Evolutionary conservation across 257 asterid genomes (phyloP), one percentile per base, ranked within the genome.

Genomic region (Thymus quinquecostatus): DNA sequence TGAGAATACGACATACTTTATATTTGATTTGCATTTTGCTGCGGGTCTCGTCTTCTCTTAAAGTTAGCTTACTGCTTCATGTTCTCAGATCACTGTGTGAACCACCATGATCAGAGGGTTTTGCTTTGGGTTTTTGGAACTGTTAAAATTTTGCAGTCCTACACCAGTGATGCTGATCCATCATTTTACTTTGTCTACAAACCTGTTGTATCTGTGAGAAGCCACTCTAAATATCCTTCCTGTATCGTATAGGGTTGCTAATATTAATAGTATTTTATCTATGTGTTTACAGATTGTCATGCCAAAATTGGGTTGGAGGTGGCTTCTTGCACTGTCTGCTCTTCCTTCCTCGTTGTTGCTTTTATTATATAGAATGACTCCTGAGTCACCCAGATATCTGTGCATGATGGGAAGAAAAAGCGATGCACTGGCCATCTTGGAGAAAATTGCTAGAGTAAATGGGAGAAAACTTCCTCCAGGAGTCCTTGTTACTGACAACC

Each of bases 241-340:
- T 21, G 21, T 21, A 59, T 6, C 6, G 6, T 38, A 38, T 2
- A 38, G 44, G 44, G 44, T 38, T 38, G 44, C 6, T 62, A 49
- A 53, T 50, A 28, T 69, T 27, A 51, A 40, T 70, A 54, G 8
- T 61, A 65, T 12, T 62, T 0, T 69, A 32, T 47, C 36, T 62
- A 10, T 60, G 59, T 74, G 33, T 66, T 61, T 75, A 74, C 81
- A 85, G 90, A 71, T 85, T 59, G 71, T 85, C 70, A 85, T 85
- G 90, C 90, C 90, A 62, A 78, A 77, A 80, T 78, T 83, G 69
- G 90, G 90, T 68, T 85, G 88, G 90, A 85, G 90, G 75, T 83
- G 90, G 90, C 78, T 85, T 55, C 90, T 85, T 61, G 90, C 83
- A 40, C 68, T 85, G 58, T 85, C 90, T 66, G 84, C 90, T 53